Conservation (phyloP, 192 early-diverging fungal genomes). For the Obelidium mucronatum region DNA sequence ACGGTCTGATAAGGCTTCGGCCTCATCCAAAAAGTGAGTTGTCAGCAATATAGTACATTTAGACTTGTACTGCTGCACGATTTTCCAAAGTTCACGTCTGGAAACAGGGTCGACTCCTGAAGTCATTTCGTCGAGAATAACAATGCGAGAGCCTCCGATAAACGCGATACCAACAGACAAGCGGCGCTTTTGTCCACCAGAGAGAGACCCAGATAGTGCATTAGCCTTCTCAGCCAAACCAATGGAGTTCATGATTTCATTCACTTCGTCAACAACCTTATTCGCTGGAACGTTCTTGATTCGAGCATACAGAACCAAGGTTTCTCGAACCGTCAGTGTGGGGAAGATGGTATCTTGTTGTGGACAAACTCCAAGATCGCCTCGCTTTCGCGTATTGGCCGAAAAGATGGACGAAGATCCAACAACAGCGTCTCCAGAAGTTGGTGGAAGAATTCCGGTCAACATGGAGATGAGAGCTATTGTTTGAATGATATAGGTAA, state of each 20-base stretch:
- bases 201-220: too few species aligned
- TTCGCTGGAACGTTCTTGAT: too few species aligned
- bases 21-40: slow-evolving; percentile 73
- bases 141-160: slow-evolving; percentile 52
- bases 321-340: slow-evolving; percentile 55
- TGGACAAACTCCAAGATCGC: slow-evolving; percentile 56
- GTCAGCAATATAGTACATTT: slow-evolving; percentile 64
- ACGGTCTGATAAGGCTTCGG: slow-evolving; percentile 58
- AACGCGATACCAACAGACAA: slow-evolving; percentile 57
- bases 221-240: not conserved
- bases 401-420: slow-evolving; percentile 39
- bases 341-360: slow-evolving; percentile 62
- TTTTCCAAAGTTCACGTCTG: slow-evolving; percentile 59
- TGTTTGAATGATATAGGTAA: too few species aligned
- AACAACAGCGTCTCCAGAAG: slow-evolving; percentile 60
- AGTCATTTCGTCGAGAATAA: slow-evolving; percentile 64
- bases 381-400: not conserved
- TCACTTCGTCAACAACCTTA: too few species aligned
- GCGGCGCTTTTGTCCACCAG: slow-evolving; percentile 68
- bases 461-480: slow-evolving; percentile 72
- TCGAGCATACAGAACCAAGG: slow-evolving; percentile 64
- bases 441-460: slow-evolving; percentile 62
- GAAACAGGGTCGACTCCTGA: slow-evolving; percentile 65
- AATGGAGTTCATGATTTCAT: too few species aligned
- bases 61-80: slow-evolving; percentile 56